phyloP scores from a whole-genome alignment of 2,329 filamentous ascomycete species.

The Alternaria triticimaculans region DNA sequence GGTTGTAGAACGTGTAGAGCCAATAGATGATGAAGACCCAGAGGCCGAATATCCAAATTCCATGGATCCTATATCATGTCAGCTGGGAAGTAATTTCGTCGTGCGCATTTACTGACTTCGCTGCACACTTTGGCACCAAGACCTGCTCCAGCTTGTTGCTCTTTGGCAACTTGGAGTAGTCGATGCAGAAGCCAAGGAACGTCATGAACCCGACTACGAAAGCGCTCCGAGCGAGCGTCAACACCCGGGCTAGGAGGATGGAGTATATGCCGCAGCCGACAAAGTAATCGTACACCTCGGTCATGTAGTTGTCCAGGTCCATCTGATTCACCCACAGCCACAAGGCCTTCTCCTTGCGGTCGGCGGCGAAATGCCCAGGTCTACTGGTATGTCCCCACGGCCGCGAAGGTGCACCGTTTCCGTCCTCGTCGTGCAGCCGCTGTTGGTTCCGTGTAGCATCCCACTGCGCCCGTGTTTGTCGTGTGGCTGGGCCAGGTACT shows the following conservation, averaged over 20 bases:
- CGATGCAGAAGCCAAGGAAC: constrained; percentile 83
- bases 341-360: constrained; percentile 78
- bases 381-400: constrained; percentile 33
- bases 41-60: constrained; percentile 76
- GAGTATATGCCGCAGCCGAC: constrained; percentile 83
- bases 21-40: constrained; percentile 89
- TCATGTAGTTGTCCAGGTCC: constrained; percentile 86
- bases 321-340: constrained; percentile 94
- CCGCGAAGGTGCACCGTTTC: constrained; percentile 16
- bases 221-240: constrained; percentile 80
- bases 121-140: constrained; percentile 76
- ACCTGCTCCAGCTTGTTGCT: constrained; percentile 68
- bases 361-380: constrained; percentile 46
- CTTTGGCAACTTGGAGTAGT: constrained; percentile 75
- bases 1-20: constrained; percentile 78
- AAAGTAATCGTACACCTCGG: constrained; percentile 86
- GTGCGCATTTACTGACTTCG: constrained; percentile 33
- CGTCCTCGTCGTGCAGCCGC: constrained; percentile 48
- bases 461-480: constrained; percentile 58
- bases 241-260: constrained; percentile 73
- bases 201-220: constrained; percentile 85
- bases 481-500: constrained; percentile 53
- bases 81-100: not conserved
- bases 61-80: constrained; percentile 68
- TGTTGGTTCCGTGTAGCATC: constrained; percentile 56